Conservation (phyloP, 2,329 filamentous ascomycete species). For the Tolypocladium guangdongense region DNA sequence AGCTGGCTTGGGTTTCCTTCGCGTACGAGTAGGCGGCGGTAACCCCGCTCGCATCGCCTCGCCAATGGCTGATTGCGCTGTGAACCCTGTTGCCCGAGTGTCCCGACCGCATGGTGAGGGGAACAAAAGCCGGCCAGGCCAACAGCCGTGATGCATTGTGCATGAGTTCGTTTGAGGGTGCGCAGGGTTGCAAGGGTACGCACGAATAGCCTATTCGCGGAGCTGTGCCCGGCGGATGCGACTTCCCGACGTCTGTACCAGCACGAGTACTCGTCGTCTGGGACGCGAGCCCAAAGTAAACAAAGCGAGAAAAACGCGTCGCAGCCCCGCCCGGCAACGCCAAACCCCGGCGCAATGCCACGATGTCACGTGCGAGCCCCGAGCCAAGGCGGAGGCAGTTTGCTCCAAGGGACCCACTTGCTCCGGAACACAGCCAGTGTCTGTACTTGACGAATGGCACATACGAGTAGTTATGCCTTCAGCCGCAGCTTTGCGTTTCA, state of each 20-base stretch:
- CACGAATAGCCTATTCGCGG: constrained; percentile 6
- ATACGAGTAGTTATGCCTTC: not conserved
- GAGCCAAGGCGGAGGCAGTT: not conserved
- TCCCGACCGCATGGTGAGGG: constrained; percentile 15
- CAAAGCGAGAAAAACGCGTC: constrained; percentile 9
- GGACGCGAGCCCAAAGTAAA: constrained; percentile 9
- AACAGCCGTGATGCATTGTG: constrained; percentile 10
- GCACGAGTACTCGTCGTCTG: no score
- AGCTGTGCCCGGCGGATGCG: not conserved
- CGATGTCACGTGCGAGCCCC: constrained; percentile 8
- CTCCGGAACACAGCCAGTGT: not conserved
- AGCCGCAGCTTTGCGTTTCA: not conserved
- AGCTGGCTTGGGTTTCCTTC: not conserved
- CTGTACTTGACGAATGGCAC: not conserved
- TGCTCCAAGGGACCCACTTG: not conserved
- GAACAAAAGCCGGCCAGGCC: constrained; percentile 11
- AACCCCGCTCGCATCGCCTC: constrained; percentile 1
- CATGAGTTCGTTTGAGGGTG: constrained; percentile 16
- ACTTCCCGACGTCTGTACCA: not conserved
- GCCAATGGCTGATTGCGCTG: not conserved
- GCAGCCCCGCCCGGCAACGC: constrained; percentile 8
- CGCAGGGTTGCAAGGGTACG: constrained; percentile 6
- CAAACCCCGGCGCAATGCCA: not conserved
- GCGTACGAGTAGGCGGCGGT: constrained; percentile 1
- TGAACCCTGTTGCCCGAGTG: constrained; percentile 1